Evolutionary conservation across 192 early-diverging fungal genomes (phyloP).

Genomic region (Phycomyces blakesleeanus): DNA sequence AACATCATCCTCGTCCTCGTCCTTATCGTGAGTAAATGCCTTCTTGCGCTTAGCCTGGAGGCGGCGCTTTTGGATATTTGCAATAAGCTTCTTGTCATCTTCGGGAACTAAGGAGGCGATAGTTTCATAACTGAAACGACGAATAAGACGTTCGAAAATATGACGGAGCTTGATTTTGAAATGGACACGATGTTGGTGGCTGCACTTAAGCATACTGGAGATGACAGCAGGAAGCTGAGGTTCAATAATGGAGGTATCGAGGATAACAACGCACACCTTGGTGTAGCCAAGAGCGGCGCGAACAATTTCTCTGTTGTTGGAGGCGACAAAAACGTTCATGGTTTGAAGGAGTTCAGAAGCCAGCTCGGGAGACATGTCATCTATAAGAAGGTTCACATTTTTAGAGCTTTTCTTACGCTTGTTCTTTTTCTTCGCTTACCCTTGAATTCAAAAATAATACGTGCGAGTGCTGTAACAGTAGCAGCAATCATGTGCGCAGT

Average conservation of each 20-base stretch:
- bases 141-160: conserved; percentile 86
- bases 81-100: conserved; percentile 81
- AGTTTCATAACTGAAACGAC: conserved; percentile 76
- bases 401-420: neutral
- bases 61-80: conserved; percentile 90
- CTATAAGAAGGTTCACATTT: conserved; percentile 19
- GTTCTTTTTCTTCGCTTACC: conserved; percentile 12
- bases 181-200: conserved; percentile 80
- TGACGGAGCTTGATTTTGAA: conserved; percentile 91
- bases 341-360: conserved; percentile 74
- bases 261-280: conserved; percentile 81
- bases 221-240: conserved; percentile 74
- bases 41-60: conserved; percentile 80
- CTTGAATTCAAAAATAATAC: conserved; percentile 93
- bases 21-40: conserved; percentile 38
- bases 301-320: conserved; percentile 85
- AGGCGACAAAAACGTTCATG: conserved; percentile 75
- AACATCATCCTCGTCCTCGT: conserved; percentile 44
- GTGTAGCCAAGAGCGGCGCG: conserved; percentile 89
- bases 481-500: conserved; percentile 92
- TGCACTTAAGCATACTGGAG: conserved; percentile 71
- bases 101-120: conserved; percentile 81
- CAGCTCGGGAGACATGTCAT: conserved; percentile 58
- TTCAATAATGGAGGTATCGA: conserved; percentile 69
- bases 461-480: conserved; percentile 74